Evolutionary conservation across 345 rosid genomes (phyloP).

Genomic region (Lepidium africanum): DNA sequence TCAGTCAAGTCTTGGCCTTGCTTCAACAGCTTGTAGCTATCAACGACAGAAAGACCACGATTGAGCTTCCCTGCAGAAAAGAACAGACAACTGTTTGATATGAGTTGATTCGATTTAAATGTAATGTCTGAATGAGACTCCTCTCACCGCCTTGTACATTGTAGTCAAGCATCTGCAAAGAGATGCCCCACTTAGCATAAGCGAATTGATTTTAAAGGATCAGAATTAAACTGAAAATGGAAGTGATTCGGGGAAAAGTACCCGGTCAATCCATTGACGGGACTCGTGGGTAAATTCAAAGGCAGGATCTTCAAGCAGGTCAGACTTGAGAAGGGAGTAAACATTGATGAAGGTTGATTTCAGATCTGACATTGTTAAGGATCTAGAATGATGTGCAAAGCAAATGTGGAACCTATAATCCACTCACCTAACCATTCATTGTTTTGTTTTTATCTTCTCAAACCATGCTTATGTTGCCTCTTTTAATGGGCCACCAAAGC

Average conservation of each 20-base stretch:
- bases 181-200: neutral
- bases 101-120: neutral
- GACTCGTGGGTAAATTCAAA: conserved; percentile 67
- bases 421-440: neutral
- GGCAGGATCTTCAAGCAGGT: conserved; percentile 65
- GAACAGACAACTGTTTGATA: neutral
- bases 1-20: conserved; percentile 53
- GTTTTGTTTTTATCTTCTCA: neutral
- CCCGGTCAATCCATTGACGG: conserved; percentile 68
- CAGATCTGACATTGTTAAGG: conserved; percentile 52
- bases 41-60: conserved; percentile 81
- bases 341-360: conserved; percentile 47
- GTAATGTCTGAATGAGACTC: neutral
- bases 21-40: conserved; percentile 62
- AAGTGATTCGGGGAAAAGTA: conserved; percentile 4
- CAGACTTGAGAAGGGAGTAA: conserved; percentile 55
- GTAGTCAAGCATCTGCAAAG: conserved; percentile 80
- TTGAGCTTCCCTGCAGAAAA: conserved; percentile 69
- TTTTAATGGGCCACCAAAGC: neutral
- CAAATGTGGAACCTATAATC: neutral
- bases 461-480: neutral
- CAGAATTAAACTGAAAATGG: neutral
- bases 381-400: neutral
- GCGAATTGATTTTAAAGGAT: neutral
- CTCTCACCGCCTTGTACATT: conserved; percentile 73